Evolutionary conservation across 139 green algal species (phyloP).

Genomic region (Chlamydomonas eustigma): DNA sequence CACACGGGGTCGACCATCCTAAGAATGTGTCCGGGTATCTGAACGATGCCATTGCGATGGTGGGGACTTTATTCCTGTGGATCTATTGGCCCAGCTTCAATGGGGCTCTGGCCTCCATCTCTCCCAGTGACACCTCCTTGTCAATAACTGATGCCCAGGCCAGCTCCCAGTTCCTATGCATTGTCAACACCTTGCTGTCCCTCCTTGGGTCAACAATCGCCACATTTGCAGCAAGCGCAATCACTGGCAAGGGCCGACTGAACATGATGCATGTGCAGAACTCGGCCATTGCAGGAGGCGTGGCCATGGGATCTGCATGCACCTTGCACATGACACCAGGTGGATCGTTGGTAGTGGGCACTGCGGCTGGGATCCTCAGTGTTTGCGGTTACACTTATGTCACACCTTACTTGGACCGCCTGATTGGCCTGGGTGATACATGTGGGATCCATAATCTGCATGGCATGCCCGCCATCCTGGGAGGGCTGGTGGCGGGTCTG

Average conservation of each 20-base stretch:
- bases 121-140: not conserved
- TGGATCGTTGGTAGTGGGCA: conserved; percentile 41
- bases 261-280: conserved; percentile 62
- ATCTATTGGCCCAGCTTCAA: conserved; percentile 65
- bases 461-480: conserved; percentile 17
- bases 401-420: conserved; percentile 38
- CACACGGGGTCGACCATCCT: not conserved
- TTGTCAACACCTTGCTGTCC: not conserved
- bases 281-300: conserved; percentile 54
- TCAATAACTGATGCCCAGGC: not conserved
- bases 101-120: conserved; percentile 42
- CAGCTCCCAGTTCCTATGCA: not conserved
- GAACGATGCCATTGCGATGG: conserved; percentile 23
- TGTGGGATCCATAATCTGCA: conserved; percentile 70
- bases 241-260: conserved; percentile 31
- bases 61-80: conserved; percentile 55
- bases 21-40: conserved; percentile 12
- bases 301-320: conserved; percentile 58
- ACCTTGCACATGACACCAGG: conserved; percentile 27
- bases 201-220: conserved; percentile 23
- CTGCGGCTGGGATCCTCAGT: conserved; percentile 38
- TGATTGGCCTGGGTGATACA: conserved; percentile 43
- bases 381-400: conserved; percentile 44
- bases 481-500: conserved; percentile 4
- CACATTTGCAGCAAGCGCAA: conserved; percentile 40